Conservation (phyloP, 2,329 filamentous ascomycete genomes). For the Trichoderma oligosporum region DNA sequence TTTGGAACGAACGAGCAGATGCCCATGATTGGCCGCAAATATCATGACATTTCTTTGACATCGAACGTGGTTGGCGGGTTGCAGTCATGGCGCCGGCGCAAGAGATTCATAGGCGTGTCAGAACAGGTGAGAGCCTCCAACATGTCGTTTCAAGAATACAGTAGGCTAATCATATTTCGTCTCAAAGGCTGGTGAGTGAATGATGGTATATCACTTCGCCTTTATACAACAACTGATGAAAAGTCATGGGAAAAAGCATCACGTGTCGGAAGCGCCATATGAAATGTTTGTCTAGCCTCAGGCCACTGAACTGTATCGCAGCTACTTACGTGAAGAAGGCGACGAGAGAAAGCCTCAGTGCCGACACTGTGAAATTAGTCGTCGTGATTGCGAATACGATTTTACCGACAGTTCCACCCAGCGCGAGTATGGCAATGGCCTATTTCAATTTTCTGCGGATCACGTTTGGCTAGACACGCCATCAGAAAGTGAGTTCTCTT, state of each 20-base stretch:
- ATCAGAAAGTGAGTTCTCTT: not conserved
- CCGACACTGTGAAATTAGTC: not conserved
- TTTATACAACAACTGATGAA: not conserved
- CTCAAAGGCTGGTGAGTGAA: not conserved
- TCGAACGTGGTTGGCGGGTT: not conserved
- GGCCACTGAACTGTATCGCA: not conserved
- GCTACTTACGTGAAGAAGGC: not conserved
- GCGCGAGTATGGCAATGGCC: not conserved
- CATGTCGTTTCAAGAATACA: too few species aligned
- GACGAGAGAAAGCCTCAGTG: conserved; percentile 1
- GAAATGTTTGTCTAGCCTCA: not conserved
- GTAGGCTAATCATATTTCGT: not conserved
- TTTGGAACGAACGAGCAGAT: not conserved
- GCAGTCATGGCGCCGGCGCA: not conserved
- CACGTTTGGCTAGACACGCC: not conserved
- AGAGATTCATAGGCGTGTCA: conserved; percentile 2
- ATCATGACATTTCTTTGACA: not conserved
- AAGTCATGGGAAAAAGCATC: not conserved
- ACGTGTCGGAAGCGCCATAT: conserved; percentile 7
- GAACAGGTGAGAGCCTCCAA: not conserved
- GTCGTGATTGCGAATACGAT: not conserved
- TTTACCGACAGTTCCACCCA: not conserved
- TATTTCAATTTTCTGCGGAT: conserved; percentile 3
- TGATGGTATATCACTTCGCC: not conserved
- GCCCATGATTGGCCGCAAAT: not conserved